A percentile compares a stretch with the other conserved stretches of the same genome.
These are phyloP conservation scores for Coprinopsis marcescibilis DNA, from an alignment of 768 basidiomycete genomes.

Conservation along the genomic window DNA sequence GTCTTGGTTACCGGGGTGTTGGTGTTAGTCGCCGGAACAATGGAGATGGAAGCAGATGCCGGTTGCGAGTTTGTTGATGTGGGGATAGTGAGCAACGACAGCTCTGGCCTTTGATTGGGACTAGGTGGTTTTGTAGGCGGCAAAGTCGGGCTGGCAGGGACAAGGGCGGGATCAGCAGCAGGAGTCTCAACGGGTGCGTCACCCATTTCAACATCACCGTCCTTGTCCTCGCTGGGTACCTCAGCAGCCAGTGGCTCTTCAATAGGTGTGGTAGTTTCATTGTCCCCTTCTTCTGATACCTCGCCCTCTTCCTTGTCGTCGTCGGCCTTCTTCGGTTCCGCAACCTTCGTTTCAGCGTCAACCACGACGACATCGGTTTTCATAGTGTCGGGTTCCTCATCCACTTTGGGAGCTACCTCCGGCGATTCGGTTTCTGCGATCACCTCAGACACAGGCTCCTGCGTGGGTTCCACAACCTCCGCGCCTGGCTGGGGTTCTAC, in stretches of 20 bases:
- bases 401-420: not conserved
- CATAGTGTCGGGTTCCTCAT: not conserved
- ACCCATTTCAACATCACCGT: conserved; percentile 10
- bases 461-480: conserved; percentile 2
- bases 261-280: not conserved
- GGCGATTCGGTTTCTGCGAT: too few species aligned
- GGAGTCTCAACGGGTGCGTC: conserved; percentile 1
- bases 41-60: not conserved
- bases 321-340: not conserved
- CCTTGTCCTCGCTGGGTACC: conserved; percentile 1
- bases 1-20: not conserved
- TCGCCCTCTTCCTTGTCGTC: conserved; percentile 10
- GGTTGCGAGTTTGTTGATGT: not conserved
- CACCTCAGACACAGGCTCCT: not conserved
- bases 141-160: not conserved
- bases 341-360: not conserved
- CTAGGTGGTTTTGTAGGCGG: not conserved
- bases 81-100: not conserved
- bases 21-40: not conserved
- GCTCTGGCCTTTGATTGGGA: conserved; percentile 1
- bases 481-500: conserved; percentile 4
- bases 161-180: not conserved
- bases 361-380: not conserved
- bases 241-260: not conserved
- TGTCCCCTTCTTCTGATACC: conserved; percentile 1